Evolutionary conservation across 1,139 yeast genomes (phyloP), one percentile per base, ranked within the genome.

Genomic region (Diutina scorzettiae): DNA sequence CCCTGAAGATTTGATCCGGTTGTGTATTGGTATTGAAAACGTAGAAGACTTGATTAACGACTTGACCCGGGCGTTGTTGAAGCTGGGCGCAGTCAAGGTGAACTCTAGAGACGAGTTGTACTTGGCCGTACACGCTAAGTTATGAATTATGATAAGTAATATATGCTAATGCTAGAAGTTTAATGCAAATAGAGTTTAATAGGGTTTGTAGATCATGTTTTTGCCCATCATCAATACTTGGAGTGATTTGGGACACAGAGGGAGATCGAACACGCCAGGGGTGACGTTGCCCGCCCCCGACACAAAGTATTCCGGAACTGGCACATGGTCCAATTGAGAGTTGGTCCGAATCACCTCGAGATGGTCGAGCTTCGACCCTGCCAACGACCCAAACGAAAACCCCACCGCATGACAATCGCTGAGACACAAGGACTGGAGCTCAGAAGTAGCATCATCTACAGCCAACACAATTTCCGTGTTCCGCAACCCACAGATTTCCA

Each of bases 1-100:
- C 63, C 96, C 96, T 2, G 96, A 87, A 60, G 96, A 89, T 58
- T 68, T 87, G 54, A 78, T 87, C 53, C 72, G 96, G 52, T 71
- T 87, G 46, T 87, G 96, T 58, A 80, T 87, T 43, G 96, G 96
- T 45, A 87, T 83, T 47, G 94, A 83, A 56, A 76, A 77, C 54
- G 62, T 71, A 31, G 76, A 73, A 49, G 81, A 75, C 49, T 64
- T 81, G 55, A 80, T 86, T 44, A 77, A 68, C 25, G 96, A 87
- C 55, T 71, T 87, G 55, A 75, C 79, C 41, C 69, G 69, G 43
- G 89, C 96, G 6, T 66, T 85, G 49, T 59, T 73, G 44, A 71
- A 69, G 53, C 79, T 86, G 43, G 89, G 85, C 3, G 78, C 77
- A 12, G 68, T 73, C 24, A 34, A 34, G 39, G 39, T 34, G 4